Evolutionary conservation across 2,329 filamentous ascomycete species (phyloP).

Genomic region (Didymella pomorum): DNA sequence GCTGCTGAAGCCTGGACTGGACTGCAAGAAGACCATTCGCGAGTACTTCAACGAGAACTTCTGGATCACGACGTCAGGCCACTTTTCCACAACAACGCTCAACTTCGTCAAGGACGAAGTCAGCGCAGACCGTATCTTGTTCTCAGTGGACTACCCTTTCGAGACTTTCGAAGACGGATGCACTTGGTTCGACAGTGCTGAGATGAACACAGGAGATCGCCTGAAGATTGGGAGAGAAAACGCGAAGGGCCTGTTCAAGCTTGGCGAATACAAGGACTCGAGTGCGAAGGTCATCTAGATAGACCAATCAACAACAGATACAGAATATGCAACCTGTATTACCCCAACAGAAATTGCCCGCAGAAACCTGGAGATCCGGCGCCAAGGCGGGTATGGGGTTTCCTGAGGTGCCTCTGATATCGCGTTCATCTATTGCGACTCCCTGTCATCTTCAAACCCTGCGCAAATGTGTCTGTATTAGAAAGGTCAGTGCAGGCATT

Average conservation of each 20-base stretch:
- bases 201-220: constrained; percentile 49
- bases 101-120: constrained; percentile 61
- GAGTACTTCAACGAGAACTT: constrained; percentile 65
- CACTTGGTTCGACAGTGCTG: constrained; percentile 54
- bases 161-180: constrained; percentile 52
- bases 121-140: constrained; percentile 61
- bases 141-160: constrained; percentile 63
- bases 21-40: constrained; percentile 58
- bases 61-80: constrained; percentile 65
- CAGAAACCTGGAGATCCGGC: not conserved
- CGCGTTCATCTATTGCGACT: not conserved
- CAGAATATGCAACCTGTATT: not conserved
- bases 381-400: not conserved
- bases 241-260: constrained; percentile 54
- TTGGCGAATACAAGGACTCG: constrained; percentile 34
- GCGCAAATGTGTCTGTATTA: not conserved
- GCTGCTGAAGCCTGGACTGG: constrained; percentile 33
- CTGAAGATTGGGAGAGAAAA: constrained; percentile 58
- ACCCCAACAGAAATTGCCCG: not conserved
- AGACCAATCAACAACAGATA: not conserved
- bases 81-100: constrained; percentile 63
- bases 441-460: not conserved
- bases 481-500: not conserved
- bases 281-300: constrained; percentile 27
- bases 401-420: not conserved